Evolutionary conservation across 1,139 yeast species (phyloP).

Genomic region (Geotrichum restrictum): DNA sequence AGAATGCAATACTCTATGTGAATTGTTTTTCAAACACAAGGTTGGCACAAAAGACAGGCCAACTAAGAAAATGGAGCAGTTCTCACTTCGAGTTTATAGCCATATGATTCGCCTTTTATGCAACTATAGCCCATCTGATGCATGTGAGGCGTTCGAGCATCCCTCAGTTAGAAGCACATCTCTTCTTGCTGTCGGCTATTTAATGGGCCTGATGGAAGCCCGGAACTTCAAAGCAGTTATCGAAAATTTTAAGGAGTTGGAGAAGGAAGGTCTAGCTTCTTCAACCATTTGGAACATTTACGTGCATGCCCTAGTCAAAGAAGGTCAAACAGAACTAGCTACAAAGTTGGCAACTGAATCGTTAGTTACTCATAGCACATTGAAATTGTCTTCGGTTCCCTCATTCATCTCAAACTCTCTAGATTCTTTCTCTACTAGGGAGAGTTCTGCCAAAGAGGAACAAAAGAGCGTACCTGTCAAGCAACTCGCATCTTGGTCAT

Average conservation of each 20-base stretch:
- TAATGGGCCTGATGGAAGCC: constrained; percentile 10
- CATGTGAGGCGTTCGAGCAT: constrained; percentile 5
- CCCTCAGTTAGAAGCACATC: constrained; percentile 1
- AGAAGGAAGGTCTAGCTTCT: not conserved
- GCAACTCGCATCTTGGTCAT: not conserved
- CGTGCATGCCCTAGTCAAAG: constrained; percentile 7
- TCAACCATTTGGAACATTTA: constrained; percentile 11
- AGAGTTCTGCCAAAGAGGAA: not conserved
- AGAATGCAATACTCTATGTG: constrained; percentile 8
- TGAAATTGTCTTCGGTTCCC: not conserved
- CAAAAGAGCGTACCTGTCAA: not conserved
- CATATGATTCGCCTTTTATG: constrained; percentile 13
- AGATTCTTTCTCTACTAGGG: not conserved
- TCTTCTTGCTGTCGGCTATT: constrained; percentile 10
- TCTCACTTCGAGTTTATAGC: constrained; percentile 12
- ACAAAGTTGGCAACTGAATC: constrained; percentile 13
- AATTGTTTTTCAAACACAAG: constrained; percentile 1
- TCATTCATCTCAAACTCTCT: constrained; percentile 3
- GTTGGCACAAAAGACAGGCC: not conserved
- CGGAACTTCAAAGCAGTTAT: constrained; percentile 9
- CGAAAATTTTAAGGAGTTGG: not conserved
- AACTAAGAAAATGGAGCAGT: not conserved
- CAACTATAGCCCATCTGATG: constrained; percentile 11
- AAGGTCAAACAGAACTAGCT: constrained; percentile 2
- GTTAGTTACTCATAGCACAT: not conserved